Base-by-base conservation (phyloP, 345 rosid species). In the Erodium maritimum region DNA sequence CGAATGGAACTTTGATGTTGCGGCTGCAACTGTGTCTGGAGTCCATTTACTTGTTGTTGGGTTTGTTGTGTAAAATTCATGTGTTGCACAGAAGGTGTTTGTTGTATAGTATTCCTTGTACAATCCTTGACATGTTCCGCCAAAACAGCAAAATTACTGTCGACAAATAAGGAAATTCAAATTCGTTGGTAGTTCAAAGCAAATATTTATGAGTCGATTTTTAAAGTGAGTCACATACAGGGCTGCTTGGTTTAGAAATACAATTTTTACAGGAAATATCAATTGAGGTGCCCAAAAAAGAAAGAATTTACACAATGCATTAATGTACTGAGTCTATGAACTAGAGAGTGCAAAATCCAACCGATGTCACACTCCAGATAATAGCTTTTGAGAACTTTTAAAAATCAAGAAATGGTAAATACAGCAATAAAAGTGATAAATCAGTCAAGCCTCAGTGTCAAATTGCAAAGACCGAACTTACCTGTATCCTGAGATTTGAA, bases 71-170 rank as follows among this genome's bases (percentile, higher is more conserved):
- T 64, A 48, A 69, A 20, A 58, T 58, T 42, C 48, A 42, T 42
- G 8, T 42, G 48, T 42, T 42, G 48, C 17, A 42, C 48, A 42
- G 34, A 29, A 29, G 48, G 14, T 42, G 77, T 68, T 67, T 73
- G 83, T 48, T 77, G 87, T 56, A 67, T 64, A 48, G 68, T 19
- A 58, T 58, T 77, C 79, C 83, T 77, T 10, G 78, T 75, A 45
- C 79, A 76, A 60, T 86, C 91, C 73, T 83, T 91, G n/a, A 88
- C 81, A 73, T 86, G 83, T 71, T 86, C 95, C 50, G 78, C 80
- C 63, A 91, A 78, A 64, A 59, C 22, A 61, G 80, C 88, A 63
- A 86, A 67, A 70, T 80, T 83, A 71, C 96, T 86, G 25, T 50
- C 1, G n/a, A 67, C 19, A 52, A 60, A 54, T 51, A 70, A 12